These are phyloP conservation scores for Paecilomyces variotii DNA, from an alignment of 2,329 filamentous ascomycete genomes.

Conservation along the genomic window DNA sequence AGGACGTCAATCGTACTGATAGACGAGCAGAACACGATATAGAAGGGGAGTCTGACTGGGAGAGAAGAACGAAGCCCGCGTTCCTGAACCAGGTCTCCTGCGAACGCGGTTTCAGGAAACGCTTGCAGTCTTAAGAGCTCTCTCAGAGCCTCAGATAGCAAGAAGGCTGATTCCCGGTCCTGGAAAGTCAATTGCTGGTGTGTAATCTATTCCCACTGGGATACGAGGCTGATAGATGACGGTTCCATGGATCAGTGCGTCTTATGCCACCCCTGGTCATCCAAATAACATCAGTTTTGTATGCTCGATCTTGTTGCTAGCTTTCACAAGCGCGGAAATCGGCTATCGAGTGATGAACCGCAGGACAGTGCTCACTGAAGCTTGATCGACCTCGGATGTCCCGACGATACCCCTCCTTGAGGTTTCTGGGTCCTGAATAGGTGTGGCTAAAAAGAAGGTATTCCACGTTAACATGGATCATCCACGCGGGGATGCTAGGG, in stretches of 20 bases:
- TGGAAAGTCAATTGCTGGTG: not conserved
- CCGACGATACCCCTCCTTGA: not conserved
- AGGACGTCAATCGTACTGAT: not conserved
- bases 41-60: not conserved
- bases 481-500: not conserved
- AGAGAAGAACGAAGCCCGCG: not conserved
- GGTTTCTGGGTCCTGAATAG: not conserved
- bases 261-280: not conserved
- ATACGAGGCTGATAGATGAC: not conserved
- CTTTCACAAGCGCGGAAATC: not conserved
- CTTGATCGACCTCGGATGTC: not conserved
- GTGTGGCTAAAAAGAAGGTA: not conserved
- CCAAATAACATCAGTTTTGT: not conserved
- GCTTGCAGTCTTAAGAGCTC: not conserved
- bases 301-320: not conserved
- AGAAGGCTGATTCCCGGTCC: not conserved
- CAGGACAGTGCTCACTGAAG: too few relatives aligned
- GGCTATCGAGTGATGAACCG: not conserved
- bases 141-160: not conserved
- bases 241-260: not conserved
- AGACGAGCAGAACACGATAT: not conserved
- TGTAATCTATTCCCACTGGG: not conserved
- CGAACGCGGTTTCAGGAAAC: not conserved
- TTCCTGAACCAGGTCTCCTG: not conserved
- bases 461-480: not conserved